These are phyloP conservation scores for Venturia carpophila DNA, from an alignment of 2,329 filamentous ascomycete species.

Conservation along the genomic window DNA sequence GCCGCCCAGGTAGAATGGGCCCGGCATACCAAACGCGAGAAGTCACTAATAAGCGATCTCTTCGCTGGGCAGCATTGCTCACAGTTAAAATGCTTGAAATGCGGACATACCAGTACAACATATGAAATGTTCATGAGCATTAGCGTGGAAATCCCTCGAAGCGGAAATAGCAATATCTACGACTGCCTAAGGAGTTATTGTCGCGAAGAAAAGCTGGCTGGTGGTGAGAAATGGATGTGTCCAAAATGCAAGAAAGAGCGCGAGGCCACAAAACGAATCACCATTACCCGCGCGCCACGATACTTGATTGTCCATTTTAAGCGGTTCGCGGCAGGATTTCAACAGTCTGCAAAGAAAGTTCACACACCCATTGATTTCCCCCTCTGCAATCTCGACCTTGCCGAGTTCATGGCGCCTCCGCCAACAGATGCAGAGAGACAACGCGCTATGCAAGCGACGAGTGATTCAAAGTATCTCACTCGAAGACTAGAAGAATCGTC, in stretches of 20 bases:
- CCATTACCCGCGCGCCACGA: constrained; percentile 69
- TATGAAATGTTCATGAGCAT: constrained; percentile 65
- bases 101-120: constrained; percentile 55
- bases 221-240: constrained; percentile 64
- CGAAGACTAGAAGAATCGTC: constrained; percentile 32
- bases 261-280: constrained; percentile 61
- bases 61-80: constrained; percentile 67
- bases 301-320: constrained; percentile 73
- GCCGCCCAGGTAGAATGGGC: constrained; percentile 70
- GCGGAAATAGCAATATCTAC: constrained; percentile 53
- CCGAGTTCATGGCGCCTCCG: constrained; percentile 50
- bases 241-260: constrained; percentile 63
- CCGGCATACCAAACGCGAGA: constrained; percentile 59
- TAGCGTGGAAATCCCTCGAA: constrained; percentile 60
- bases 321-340: constrained; percentile 53
- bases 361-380: constrained; percentile 68
- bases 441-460: constrained; percentile 26
- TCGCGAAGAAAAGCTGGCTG: constrained; percentile 57
- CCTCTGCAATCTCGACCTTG: constrained; percentile 59
- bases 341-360: constrained; percentile 53
- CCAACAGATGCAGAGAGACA: constrained; percentile 34
- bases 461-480: constrained; percentile 23
- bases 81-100: constrained; percentile 53
- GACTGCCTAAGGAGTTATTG: constrained; percentile 65
- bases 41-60: constrained; percentile 69